A percentile compares a stretch with the other conserved stretches of the same genome.
These are phyloP conservation scores for Ophiocytium majus DNA, from an alignment of 352 stramenopile genomes.

Conservation along the genomic window DNA sequence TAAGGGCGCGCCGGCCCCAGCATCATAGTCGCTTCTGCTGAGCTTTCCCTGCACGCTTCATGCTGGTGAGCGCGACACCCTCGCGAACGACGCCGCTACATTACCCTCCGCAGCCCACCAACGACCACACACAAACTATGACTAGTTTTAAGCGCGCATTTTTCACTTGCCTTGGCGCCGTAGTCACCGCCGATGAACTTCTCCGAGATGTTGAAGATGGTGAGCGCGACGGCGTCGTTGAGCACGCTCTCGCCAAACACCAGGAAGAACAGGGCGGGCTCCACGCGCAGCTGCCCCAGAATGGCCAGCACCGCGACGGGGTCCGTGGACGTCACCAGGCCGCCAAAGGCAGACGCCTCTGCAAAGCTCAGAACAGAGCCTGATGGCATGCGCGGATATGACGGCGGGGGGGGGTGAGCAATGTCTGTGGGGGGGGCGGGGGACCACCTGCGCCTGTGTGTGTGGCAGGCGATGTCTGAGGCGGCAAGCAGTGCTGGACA, in stretches of 20 bases:
- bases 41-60: no score
- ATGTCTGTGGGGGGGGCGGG: neutral
- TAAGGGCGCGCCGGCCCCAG: no score
- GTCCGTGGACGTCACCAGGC: slow-evolving; percentile 86
- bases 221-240: slow-evolving; percentile 88
- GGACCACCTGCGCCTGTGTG: neutral
- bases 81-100: no score
- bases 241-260: slow-evolving; percentile 90
- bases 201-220: slow-evolving; percentile 84
- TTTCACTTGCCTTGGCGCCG: slow-evolving; percentile 70
- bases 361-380: slow-evolving; percentile 72
- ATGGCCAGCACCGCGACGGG: slow-evolving; percentile 84
- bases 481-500: neutral
- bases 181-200: slow-evolving; percentile 84
- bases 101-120: no score
- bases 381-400: no score
- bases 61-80: no score
- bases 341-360: slow-evolving; percentile 82
- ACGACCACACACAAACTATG: no score
- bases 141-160: no score
- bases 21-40: no score
- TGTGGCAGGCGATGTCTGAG: neutral
- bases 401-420: neutral
- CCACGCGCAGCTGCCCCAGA: slow-evolving; percentile 77
- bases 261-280: slow-evolving; percentile 87